Evolutionary conservation across 129 eudicot genomes (phyloP).

Genomic region (Lonicera japonica): DNA sequence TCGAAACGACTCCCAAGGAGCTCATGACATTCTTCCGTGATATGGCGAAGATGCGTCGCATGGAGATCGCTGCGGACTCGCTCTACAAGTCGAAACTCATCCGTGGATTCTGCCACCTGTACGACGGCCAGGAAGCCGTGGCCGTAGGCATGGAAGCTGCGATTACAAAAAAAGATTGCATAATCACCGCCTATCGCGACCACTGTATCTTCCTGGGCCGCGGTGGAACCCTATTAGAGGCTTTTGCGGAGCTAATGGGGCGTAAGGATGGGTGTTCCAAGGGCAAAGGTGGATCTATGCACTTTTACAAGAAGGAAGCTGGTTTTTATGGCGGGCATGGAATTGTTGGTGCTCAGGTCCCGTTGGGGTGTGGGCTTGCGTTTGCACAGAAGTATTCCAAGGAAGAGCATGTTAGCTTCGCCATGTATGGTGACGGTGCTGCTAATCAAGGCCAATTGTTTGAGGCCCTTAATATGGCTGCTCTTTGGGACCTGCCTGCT

Average conservation of each 20-base stretch:
- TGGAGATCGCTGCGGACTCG: conserved; percentile 98
- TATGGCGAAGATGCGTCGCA: conserved; percentile 90
- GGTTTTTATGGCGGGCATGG: conserved; percentile 97
- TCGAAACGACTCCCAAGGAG: conserved; percentile 61
- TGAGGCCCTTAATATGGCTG: conserved; percentile 97
- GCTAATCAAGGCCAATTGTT: conserved; percentile 95
- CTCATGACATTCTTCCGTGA: conserved; percentile 74
- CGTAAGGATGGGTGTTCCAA: conserved; percentile 77
- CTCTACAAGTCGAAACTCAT: conserved; percentile 90
- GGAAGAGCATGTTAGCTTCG: conserved; percentile 74
- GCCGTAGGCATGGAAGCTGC: conserved; percentile 94
- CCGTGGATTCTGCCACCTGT: conserved; percentile 89
- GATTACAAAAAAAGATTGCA: conserved; percentile 69
- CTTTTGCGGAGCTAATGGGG: conserved; percentile 88
- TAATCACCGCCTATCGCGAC: conserved; percentile 87
- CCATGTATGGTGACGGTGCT: conserved; percentile 93
- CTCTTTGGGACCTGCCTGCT: conserved; percentile 97
- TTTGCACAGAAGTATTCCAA: conserved; percentile 93
- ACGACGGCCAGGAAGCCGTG: conserved; percentile 96
- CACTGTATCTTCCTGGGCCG: conserved; percentile 72
- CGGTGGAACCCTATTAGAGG: conserved; percentile 68
- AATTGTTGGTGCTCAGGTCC: conserved; percentile 96
- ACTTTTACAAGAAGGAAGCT: conserved; percentile 71
- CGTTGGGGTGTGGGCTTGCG: conserved; percentile 85
- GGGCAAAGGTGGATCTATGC: conserved; percentile 99